A percentile compares a stretch with the other conserved stretches of the same genome.
These are phyloP conservation scores for Fusarium keratoplasticum DNA, from an alignment of 2,329 filamentous ascomycete species.

Conservation along the genomic window DNA sequence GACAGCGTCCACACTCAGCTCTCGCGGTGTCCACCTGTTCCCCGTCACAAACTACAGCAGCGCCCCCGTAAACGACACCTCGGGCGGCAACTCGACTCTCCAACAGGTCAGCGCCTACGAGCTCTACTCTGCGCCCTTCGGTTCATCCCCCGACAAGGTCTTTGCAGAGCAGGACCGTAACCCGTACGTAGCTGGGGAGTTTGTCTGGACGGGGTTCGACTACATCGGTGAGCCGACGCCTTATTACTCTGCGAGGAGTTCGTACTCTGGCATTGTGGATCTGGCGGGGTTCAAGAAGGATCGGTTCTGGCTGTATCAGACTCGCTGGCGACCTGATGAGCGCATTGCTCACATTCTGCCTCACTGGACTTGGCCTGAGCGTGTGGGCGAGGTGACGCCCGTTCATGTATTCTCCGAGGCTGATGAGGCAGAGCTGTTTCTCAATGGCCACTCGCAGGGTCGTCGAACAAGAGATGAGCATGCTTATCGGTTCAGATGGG, in stretches of 20 bases:
- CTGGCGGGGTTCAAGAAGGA: slow-evolving; percentile 69
- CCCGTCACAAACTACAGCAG: slow-evolving; percentile 57
- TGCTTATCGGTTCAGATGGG: slow-evolving; percentile 65
- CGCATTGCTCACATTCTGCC: slow-evolving; percentile 64
- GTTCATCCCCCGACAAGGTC: slow-evolving; percentile 64
- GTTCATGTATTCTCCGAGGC: slow-evolving; percentile 65
- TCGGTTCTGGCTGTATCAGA: slow-evolving; percentile 66
- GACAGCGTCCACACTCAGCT: slow-evolving; percentile 58
- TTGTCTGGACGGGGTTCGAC: slow-evolving; percentile 64
- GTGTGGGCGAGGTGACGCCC: slow-evolving; percentile 60
- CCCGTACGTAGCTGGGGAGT: slow-evolving; percentile 64
- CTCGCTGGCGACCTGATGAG: slow-evolving; percentile 62
- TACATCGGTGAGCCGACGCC: slow-evolving; percentile 64
- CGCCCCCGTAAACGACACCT: slow-evolving; percentile 52
- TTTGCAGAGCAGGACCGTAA: slow-evolving; percentile 61
- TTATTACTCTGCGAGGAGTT: slow-evolving; percentile 61
- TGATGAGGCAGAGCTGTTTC: slow-evolving; percentile 66
- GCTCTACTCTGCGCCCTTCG: slow-evolving; percentile 60
- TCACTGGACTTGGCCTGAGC: slow-evolving; percentile 66
- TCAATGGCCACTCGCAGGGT: slow-evolving; percentile 62
- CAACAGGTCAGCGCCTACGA: slow-evolving; percentile 62
- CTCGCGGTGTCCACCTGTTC: slow-evolving; percentile 64
- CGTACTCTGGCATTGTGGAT: slow-evolving; percentile 68
- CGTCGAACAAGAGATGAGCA: slow-evolving; percentile 48
- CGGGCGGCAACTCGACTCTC: slow-evolving; percentile 52